A percentile compares a stretch with the other conserved stretches of the same genome.
These are phyloP conservation scores for Mycena belliarum DNA, from an alignment of 768 basidiomycete species.

Conservation along the genomic window DNA sequence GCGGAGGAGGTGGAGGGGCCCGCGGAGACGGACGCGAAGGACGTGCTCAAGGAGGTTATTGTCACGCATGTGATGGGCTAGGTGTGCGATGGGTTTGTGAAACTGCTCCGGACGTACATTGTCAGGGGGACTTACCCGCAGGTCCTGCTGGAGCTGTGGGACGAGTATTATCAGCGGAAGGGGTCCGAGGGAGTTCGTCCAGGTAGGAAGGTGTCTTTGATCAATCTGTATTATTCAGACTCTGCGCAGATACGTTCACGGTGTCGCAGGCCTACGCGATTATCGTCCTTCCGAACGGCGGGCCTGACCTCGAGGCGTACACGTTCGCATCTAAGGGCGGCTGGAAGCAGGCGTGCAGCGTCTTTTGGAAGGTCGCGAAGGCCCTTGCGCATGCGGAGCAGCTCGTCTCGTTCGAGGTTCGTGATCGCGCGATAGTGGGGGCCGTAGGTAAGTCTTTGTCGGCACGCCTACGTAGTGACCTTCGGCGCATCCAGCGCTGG, in stretches of 20 bases:
- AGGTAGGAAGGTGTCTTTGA: conserved; percentile 42
- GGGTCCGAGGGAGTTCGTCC: conserved; percentile 86
- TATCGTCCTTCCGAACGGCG: conserved; percentile 88
- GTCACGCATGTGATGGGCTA: conserved; percentile 78
- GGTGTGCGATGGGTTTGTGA: conserved; percentile 76
- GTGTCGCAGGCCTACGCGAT: conserved; percentile 84
- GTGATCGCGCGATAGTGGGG: too few relatives aligned
- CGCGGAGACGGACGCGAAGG: conserved; percentile 64
- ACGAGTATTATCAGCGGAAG: conserved; percentile 72
- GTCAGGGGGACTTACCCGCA: conserved; percentile 86
- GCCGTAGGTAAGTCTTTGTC: too few relatives aligned
- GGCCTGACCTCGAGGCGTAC: conserved; percentile 87
- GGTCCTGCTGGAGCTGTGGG: conserved; percentile 81
- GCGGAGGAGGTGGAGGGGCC: conserved; percentile 55
- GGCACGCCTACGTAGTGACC: too few relatives aligned
- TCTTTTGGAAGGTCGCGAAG: conserved; percentile 89
- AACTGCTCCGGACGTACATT: conserved; percentile 79
- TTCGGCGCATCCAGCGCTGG: too few relatives aligned
- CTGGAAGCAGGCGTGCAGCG: conserved; percentile 85
- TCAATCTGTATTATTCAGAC: not conserved
- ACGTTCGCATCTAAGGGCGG: conserved; percentile 63
- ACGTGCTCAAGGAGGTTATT: conserved; percentile 79
- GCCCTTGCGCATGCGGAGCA: conserved; percentile 80
- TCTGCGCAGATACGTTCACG: conserved; percentile 64
- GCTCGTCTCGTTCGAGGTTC: conserved; percentile 88